These are phyloP conservation scores for Pezicula radicicola DNA, from an alignment of 2,329 filamentous ascomycete genomes.

Conservation along the genomic window DNA sequence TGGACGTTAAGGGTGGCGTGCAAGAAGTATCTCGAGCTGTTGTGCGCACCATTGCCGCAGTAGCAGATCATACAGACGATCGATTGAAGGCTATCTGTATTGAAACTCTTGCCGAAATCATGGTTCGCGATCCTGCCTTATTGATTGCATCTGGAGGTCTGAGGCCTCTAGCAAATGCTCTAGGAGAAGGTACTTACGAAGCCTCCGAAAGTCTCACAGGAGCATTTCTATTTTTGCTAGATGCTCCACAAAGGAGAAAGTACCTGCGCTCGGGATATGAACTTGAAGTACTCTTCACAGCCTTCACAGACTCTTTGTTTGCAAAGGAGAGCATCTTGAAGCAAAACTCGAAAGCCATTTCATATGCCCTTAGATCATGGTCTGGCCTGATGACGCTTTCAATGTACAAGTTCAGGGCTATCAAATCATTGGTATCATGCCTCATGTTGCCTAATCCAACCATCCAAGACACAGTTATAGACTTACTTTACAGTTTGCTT, in stretches of 20 bases:
- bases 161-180: slow-evolving; percentile 81
- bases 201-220: slow-evolving; percentile 85
- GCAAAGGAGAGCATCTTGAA: slow-evolving; percentile 65
- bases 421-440: slow-evolving; percentile 72
- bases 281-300: slow-evolving; percentile 83
- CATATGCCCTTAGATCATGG: slow-evolving; percentile 90
- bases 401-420: slow-evolving; percentile 82
- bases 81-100: slow-evolving; percentile 86
- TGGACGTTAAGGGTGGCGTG: slow-evolving; percentile 92
- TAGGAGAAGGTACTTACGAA: slow-evolving; percentile 88
- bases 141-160: slow-evolving; percentile 83
- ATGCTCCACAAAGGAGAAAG: slow-evolving; percentile 75
- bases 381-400: slow-evolving; percentile 84
- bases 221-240: slow-evolving; percentile 86
- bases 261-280: slow-evolving; percentile 87
- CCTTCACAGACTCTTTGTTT: slow-evolving; percentile 80
- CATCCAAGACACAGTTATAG: slow-evolving; percentile 75
- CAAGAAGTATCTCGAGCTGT: slow-evolving; percentile 83
- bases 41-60: slow-evolving; percentile 83
- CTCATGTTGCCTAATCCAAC: slow-evolving; percentile 54
- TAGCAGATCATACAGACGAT: slow-evolving; percentile 71
- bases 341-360: slow-evolving; percentile 88
- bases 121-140: slow-evolving; percentile 80
- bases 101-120: slow-evolving; percentile 87
- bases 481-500: slow-evolving; percentile 75